phyloP scores from a whole-genome alignment of 495 filamentous ascomycete species.

The Barbatosphaeria neglecta region DNA sequence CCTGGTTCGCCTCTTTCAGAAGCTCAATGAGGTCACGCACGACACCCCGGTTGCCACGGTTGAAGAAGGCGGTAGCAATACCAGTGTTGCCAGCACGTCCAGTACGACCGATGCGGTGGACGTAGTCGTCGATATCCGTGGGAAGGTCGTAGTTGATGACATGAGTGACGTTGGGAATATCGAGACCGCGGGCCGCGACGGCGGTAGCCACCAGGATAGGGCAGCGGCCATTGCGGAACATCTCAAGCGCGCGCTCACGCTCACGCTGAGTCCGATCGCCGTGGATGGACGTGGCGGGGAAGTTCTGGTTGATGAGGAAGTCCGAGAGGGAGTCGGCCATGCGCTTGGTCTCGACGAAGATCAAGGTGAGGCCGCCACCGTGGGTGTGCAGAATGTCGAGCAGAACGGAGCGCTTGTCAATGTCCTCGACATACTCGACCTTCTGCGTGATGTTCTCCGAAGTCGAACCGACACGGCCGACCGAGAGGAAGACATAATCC shows the following conservation, averaged over 20 bases:
- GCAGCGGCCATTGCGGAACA: constrained; percentile 91
- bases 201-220: constrained; percentile 95
- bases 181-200: constrained; percentile 87
- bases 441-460: constrained; percentile 99
- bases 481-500: constrained; percentile 96
- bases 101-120: constrained; percentile 98
- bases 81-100: constrained; percentile 98
- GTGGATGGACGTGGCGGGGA: constrained; percentile 97
- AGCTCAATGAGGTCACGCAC: constrained; percentile 91
- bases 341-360: constrained; percentile 99
- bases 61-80: constrained; percentile 98
- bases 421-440: constrained; percentile 93
- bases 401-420: constrained; percentile 94
- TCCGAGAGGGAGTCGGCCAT: constrained; percentile 97
- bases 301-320: constrained; percentile 94
- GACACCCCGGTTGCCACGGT: constrained; percentile 96
- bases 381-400: constrained; percentile 96
- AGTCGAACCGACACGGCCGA: constrained; percentile 98
- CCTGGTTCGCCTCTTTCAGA: constrained; percentile 95
- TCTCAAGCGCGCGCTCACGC: constrained; percentile 93
- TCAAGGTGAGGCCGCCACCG: constrained; percentile 80
- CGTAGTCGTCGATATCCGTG: constrained; percentile 98
- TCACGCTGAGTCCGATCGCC: constrained; percentile 97
- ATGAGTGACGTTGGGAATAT: constrained; percentile 97
- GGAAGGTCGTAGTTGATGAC: constrained; percentile 99